Conservation (phyloP, 257 asterid species). For the Jacaranda copaia region DNA sequence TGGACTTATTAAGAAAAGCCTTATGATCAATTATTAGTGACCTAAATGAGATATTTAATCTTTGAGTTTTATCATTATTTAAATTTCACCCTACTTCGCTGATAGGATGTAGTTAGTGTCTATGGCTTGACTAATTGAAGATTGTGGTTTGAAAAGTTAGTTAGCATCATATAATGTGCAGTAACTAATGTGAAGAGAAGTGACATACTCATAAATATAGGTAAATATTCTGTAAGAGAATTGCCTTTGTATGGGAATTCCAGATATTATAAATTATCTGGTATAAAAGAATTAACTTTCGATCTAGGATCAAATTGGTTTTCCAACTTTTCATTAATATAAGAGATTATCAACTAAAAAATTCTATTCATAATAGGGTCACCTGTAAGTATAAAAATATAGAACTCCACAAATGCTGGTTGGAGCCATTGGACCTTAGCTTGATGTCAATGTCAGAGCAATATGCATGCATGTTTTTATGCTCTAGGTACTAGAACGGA, state of each 20-base stretch:
- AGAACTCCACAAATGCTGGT: neutral
- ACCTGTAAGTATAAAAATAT: too few relatives aligned
- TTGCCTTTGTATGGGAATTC: too few relatives aligned
- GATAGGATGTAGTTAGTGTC: neutral
- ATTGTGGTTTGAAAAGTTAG: neutral
- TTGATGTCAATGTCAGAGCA: neutral
- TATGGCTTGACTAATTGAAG: neutral
- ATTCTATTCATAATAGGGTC: too few relatives aligned
- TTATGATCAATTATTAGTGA: neutral
- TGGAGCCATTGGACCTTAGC: slow-evolving; percentile 8
- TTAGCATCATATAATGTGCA: neutral
- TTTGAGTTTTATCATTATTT: too few relatives aligned
- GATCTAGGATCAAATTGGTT: neutral
- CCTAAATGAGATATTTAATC: too few relatives aligned
- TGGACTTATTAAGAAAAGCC: neutral
- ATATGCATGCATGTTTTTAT: neutral
- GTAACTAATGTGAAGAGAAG: neutral
- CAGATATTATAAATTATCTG: neutral
- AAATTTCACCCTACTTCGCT: too few relatives aligned
- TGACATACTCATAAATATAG: neutral
- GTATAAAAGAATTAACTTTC: neutral
- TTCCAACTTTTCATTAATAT: too few relatives aligned
- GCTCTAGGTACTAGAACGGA: neutral
- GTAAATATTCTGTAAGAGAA: neutral
- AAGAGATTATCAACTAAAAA: too few relatives aligned